Evolutionary conservation across 208 protist genomes (phyloP).

Genomic region (Histomonas meleagridis): DNA sequence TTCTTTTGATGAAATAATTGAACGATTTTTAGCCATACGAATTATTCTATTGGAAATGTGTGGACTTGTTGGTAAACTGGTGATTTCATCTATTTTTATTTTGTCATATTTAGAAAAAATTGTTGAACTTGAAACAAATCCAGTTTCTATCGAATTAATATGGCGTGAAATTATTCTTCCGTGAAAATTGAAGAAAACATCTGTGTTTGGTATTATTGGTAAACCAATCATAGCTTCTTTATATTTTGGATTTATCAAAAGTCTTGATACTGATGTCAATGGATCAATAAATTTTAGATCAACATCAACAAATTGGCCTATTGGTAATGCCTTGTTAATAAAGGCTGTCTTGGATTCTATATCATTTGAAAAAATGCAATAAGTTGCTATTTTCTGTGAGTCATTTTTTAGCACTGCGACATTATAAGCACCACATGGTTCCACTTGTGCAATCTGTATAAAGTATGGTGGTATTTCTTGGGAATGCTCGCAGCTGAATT

Average conservation of each 20-base stretch:
- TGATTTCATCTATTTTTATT: background rate
- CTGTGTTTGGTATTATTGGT: background rate
- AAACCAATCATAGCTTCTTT: background rate
- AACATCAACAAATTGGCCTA: no score
- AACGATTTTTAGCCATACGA: background rate
- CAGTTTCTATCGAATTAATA: background rate
- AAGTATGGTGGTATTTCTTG: no score
- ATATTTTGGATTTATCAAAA: slow-evolving; percentile 34
- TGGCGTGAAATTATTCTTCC: background rate
- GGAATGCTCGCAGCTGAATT: no score
- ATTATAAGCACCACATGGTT: no score
- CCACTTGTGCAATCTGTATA: no score
- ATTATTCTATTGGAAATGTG: background rate
- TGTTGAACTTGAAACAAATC: background rate
- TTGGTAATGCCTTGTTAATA: no score
- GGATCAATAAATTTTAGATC: no score
- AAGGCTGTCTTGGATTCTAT: no score
- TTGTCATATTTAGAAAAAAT: background rate
- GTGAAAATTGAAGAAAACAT: background rate
- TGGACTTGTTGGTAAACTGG: background rate
- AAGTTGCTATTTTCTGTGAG: no score
- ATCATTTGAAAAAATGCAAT: no score
- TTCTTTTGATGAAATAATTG: background rate
- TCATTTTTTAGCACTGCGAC: no score
- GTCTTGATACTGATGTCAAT: no score